Conservation (phyloP, 345 rosid species). For the Lepidium africanum region DNA sequence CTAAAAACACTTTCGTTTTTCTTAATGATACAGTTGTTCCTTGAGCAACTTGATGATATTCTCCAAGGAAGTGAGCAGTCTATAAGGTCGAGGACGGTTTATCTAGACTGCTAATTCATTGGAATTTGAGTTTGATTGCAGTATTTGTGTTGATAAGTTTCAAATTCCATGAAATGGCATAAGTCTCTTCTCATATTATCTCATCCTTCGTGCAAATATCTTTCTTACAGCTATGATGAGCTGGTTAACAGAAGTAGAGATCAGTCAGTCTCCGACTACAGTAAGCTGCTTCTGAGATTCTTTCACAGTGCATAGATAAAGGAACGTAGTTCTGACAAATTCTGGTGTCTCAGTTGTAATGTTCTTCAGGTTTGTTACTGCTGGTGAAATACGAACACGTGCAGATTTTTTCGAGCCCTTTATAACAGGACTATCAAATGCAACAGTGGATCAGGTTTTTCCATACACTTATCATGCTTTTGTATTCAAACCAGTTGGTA, state of each 20-base stretch:
- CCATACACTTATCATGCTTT: not conserved
- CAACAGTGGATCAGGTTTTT: constrained; percentile 94
- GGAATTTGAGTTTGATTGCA: not conserved
- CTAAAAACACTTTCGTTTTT: not conserved
- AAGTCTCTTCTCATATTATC: not conserved
- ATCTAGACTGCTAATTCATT: not conserved
- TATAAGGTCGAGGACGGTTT: constrained; percentile 42
- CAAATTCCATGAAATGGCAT: not conserved
- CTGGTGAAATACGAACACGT: constrained; percentile 89
- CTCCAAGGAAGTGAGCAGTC: constrained; percentile 76
- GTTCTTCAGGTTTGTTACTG: constrained; percentile 98
- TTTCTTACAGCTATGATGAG: constrained; percentile 62
- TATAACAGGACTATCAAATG: constrained; percentile 65
- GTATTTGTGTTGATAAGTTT: constrained; percentile 1
- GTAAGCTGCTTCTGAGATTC: constrained; percentile 38
- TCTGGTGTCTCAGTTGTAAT: constrained; percentile 76
- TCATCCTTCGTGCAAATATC: not conserved
- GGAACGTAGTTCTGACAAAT: constrained; percentile 28
- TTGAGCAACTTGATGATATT: constrained; percentile 83
- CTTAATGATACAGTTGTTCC: constrained; percentile 60
- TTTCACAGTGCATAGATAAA: constrained; percentile 5
- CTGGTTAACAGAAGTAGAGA: constrained; percentile 78
- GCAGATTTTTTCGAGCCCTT: constrained; percentile 90
- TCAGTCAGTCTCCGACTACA: constrained; percentile 84
- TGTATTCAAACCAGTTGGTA: not conserved